A percentile compares a stretch with the other conserved stretches of the same genome.
Conservation (phyloP, 495 filamentous ascomycete species). For the Talaromyces nanjingensis region DNA sequence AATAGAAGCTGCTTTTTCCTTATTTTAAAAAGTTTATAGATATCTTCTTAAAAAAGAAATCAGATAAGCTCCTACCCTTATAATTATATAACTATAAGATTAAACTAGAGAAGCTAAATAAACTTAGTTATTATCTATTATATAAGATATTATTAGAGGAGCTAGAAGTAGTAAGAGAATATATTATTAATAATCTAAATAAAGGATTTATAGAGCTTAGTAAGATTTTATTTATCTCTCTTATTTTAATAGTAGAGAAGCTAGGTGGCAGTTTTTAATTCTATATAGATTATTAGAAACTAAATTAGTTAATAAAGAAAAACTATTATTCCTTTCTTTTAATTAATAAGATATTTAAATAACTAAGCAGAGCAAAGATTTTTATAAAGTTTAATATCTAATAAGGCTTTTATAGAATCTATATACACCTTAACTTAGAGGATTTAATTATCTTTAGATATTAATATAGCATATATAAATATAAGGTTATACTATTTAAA, state of each 20-base stretch:
- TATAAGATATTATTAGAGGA: too few relatives aligned
- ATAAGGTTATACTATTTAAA: too few relatives aligned
- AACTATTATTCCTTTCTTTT: slow-evolving; percentile 38
- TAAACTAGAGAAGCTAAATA: slow-evolving; percentile 9
- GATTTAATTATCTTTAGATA: slow-evolving; percentile 24
- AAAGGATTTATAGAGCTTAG: slow-evolving; percentile 18
- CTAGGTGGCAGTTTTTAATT: slow-evolving; percentile 19
- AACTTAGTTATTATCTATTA: too few relatives aligned
- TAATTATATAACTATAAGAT: slow-evolving; percentile 10
- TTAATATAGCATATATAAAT: slow-evolving; percentile 23
- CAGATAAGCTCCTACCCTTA: slow-evolving; percentile 6
- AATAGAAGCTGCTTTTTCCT: too few relatives aligned
- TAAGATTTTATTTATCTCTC: slow-evolving; percentile 14
- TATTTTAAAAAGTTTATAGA: not conserved
- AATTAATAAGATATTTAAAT: slow-evolving; percentile 34
- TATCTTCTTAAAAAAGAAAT: not conserved
- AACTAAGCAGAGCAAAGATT: slow-evolving; percentile 19
- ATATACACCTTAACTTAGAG: slow-evolving; percentile 18
- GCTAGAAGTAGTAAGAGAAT: too few relatives aligned
- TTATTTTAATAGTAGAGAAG: slow-evolving; percentile 32
- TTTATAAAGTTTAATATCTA: slow-evolving; percentile 43
- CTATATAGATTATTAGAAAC: too few relatives aligned
- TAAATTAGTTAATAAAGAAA: slow-evolving; percentile 37
- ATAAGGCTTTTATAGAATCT: slow-evolving; percentile 30
- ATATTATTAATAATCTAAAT: slow-evolving; percentile 14